These are phyloP conservation scores for Lecanicillium sp. DNA, from an alignment of 2,329 filamentous ascomycete genomes.

Conservation along the genomic window DNA sequence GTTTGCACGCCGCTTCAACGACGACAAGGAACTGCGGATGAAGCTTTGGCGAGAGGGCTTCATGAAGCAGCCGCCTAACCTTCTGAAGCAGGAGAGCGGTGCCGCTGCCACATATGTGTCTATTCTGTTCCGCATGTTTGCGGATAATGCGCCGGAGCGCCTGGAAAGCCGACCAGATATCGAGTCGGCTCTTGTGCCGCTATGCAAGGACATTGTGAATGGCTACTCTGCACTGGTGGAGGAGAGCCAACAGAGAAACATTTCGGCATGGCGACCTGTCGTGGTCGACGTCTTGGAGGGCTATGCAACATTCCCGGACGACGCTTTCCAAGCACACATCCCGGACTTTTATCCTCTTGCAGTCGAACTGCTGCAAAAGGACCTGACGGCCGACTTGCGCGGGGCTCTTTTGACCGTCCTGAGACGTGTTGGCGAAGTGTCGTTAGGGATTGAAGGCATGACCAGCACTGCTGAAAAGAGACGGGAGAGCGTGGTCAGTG, in stretches of 20 bases:
- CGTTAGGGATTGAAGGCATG: slow-evolving; percentile 48
- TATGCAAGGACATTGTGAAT: slow-evolving; percentile 89
- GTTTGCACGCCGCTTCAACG: slow-evolving; percentile 96
- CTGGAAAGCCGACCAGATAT: slow-evolving; percentile 73
- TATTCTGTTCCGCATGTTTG: slow-evolving; percentile 96
- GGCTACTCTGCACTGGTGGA: slow-evolving; percentile 83
- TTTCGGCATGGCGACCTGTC: slow-evolving; percentile 92
- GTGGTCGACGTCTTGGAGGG: slow-evolving; percentile 96
- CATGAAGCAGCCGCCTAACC: slow-evolving; percentile 98
- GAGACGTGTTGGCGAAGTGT: slow-evolving; percentile 73
- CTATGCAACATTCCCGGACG: slow-evolving; percentile 72
- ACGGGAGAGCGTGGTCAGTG: slow-evolving; percentile 32
- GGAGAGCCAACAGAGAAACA: slow-evolving; percentile 94
- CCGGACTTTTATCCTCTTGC: slow-evolving; percentile 78
- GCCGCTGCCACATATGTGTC: slow-evolving; percentile 90
- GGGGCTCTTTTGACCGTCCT: slow-evolving; percentile 69
- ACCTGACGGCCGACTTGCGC: slow-evolving; percentile 73
- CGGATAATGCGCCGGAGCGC: slow-evolving; percentile 76
- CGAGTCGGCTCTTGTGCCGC: slow-evolving; percentile 82
- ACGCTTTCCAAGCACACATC: slow-evolving; percentile 73
- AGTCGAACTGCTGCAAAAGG: slow-evolving; percentile 74
- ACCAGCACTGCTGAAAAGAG: slow-evolving; percentile 22
- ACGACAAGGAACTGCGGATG: slow-evolving; percentile 91
- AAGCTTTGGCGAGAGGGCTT: slow-evolving; percentile 94
- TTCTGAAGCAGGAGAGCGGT: slow-evolving; percentile 93